phyloP scores from a whole-genome alignment of 2,329 filamentous ascomycete species.

The Escovopsis sp. region DNA sequence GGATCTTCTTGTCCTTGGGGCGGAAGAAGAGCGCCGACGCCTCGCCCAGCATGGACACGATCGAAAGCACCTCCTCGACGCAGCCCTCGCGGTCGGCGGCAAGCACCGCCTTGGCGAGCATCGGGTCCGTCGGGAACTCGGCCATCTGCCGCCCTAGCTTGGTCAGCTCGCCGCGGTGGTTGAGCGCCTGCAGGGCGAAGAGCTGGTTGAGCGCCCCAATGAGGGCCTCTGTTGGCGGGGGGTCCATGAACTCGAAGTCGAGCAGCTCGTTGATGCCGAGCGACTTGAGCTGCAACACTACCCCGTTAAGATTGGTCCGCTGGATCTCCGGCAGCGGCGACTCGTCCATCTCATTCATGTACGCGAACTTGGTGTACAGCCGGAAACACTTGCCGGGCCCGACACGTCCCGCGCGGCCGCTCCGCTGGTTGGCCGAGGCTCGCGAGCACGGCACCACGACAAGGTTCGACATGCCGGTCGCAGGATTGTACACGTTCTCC shows the following conservation, averaged over 20 bases:
- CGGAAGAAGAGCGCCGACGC: slow-evolving; percentile 81
- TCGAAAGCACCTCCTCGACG: slow-evolving; percentile 79
- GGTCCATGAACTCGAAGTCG: slow-evolving; percentile 92
- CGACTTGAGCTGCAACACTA: slow-evolving; percentile 75
- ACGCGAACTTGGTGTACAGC: slow-evolving; percentile 84
- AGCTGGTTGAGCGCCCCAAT: slow-evolving; percentile 81
- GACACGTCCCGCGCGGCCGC: slow-evolving; percentile 82
- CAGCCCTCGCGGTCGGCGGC: slow-evolving; percentile 84
- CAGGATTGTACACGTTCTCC: slow-evolving; percentile 83
- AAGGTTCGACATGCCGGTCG: slow-evolving; percentile 82
- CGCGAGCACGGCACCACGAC: slow-evolving; percentile 83
- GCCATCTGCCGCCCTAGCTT: slow-evolving; percentile 88
- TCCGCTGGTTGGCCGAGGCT: slow-evolving; percentile 84
- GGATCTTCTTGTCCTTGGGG: slow-evolving; percentile 93
- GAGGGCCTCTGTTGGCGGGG: slow-evolving; percentile 75
- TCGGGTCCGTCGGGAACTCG: slow-evolving; percentile 84
- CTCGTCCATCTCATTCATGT: slow-evolving; percentile 89
- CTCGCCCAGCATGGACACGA: slow-evolving; percentile 90
- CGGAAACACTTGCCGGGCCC: slow-evolving; percentile 87
- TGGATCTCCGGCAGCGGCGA: slow-evolving; percentile 88
- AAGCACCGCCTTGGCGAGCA: slow-evolving; percentile 78
- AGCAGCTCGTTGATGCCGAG: slow-evolving; percentile 85
- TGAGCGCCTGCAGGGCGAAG: slow-evolving; percentile 79
- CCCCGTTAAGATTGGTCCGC: slow-evolving; percentile 69
- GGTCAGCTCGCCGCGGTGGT: slow-evolving; percentile 76